phyloP scores from a whole-genome alignment of 768 basidiomycete species.

The Russula dissimulans region DNA sequence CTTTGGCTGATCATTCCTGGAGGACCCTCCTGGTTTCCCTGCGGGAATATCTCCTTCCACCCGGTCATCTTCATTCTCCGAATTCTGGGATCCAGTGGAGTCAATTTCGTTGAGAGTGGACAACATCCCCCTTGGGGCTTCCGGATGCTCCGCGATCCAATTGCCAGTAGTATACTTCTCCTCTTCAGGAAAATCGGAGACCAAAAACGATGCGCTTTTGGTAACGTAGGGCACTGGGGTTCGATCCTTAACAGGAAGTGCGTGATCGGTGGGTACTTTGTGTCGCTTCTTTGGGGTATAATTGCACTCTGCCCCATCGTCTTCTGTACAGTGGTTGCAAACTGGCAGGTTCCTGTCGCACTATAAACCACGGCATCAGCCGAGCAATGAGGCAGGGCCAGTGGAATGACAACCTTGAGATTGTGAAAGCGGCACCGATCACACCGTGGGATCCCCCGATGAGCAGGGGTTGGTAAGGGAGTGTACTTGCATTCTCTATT shows the following conservation, averaged over 20 bases:
- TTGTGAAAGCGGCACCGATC: constrained; percentile 61
- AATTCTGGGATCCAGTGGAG: constrained; percentile 15
- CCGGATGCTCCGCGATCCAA: constrained; percentile 21
- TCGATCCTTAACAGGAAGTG: constrained; percentile 27
- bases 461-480: constrained; percentile 64
- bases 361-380: constrained; percentile 27
- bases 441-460: constrained; percentile 65
- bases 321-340: constrained; percentile 57
- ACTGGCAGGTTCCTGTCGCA: constrained; percentile 66
- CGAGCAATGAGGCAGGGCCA: constrained; percentile 1
- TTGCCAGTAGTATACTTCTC: constrained; percentile 26
- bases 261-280: constrained; percentile 41
- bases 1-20: constrained; percentile 10
- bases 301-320: constrained; percentile 48
- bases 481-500: constrained; percentile 62
- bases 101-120: constrained; percentile 13
- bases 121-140: constrained; percentile 9
- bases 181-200: constrained; percentile 32
- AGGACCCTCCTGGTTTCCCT: neutral
- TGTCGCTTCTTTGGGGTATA: constrained; percentile 66
- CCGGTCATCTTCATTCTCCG: constrained; percentile 17
- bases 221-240: constrained; percentile 34
- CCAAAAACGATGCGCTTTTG: constrained; percentile 41
- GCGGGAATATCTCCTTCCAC: constrained; percentile 8
- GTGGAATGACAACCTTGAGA: constrained; percentile 41